Evolutionary conservation across 306 rosid species (phyloP).

Genomic region (Pyrus communis): DNA sequence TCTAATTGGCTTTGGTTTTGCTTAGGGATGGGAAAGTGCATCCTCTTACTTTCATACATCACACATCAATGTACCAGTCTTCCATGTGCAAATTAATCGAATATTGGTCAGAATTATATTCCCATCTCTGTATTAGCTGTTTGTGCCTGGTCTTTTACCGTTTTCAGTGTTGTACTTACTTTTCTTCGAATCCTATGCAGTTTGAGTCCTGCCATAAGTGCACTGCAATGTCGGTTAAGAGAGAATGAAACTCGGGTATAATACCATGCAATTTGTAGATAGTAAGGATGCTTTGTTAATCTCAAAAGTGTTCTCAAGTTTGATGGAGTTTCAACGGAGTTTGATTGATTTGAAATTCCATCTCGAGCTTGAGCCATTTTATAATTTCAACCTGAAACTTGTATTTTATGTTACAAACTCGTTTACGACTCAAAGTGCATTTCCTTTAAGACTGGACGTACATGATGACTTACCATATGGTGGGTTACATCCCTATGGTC

Average conservation of each 20-base stretch:
- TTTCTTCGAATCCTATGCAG: constrained; percentile 42
- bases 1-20: constrained; percentile 16
- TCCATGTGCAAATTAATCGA: constrained; percentile 97
- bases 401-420: neutral
- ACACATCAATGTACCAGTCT: constrained; percentile 94
- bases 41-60: constrained; percentile 87
- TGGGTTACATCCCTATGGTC: neutral
- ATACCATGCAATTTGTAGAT: constrained; percentile 12
- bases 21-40: constrained; percentile 83
- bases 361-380: neutral
- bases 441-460: neutral
- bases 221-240: constrained; percentile 78
- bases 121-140: constrained; percentile 5
- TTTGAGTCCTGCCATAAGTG: constrained; percentile 87
- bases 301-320: neutral
- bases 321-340: neutral
- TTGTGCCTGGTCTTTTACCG: neutral
- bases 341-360: neutral
- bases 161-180: constrained; percentile 1
- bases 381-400: neutral
- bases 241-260: constrained; percentile 90
- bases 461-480: neutral
- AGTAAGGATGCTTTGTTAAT: constrained; percentile 8
- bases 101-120: constrained; percentile 63
- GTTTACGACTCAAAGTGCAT: neutral